phyloP scores from a whole-genome alignment of 2,329 filamentous ascomycete species.

The Aphanocladium album region DNA sequence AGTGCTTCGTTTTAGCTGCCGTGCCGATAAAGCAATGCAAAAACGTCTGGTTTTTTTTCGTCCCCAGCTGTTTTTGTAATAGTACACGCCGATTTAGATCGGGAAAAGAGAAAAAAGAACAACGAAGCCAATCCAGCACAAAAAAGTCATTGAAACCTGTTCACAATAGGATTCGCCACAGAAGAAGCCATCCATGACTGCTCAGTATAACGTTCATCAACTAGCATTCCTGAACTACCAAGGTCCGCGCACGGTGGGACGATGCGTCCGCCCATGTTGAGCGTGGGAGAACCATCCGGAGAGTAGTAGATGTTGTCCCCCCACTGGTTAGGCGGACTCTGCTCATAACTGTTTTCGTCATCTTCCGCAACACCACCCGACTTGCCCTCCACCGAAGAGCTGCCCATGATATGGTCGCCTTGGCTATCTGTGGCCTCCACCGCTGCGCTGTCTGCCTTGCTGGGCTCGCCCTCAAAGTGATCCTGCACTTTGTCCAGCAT shows the following conservation, averaged over 20 bases:
- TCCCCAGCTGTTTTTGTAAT: background rate
- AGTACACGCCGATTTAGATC: background rate
- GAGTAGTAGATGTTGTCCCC: background rate
- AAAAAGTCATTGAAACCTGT: conserved; percentile 2
- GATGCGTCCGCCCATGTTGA: background rate
- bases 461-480: too few species aligned
- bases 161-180: conserved; percentile 1
- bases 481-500: too few species aligned
- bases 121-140: too few species aligned
- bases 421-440: background rate
- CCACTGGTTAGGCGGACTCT: background rate
- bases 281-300: background rate
- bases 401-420: background rate
- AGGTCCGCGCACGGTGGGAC: background rate
- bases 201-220: background rate
- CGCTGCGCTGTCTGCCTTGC: background rate
- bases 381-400: background rate
- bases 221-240: conserved; percentile 9
- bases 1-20: background rate
- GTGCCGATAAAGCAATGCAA: background rate
- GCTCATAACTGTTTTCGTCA: conserved; percentile 6
- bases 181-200: background rate
- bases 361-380: background rate
- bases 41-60: background rate
- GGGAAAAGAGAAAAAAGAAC: too few species aligned